phyloP scores from a whole-genome alignment of 768 basidiomycete genomes.

The Podaxis sp. region DNA sequence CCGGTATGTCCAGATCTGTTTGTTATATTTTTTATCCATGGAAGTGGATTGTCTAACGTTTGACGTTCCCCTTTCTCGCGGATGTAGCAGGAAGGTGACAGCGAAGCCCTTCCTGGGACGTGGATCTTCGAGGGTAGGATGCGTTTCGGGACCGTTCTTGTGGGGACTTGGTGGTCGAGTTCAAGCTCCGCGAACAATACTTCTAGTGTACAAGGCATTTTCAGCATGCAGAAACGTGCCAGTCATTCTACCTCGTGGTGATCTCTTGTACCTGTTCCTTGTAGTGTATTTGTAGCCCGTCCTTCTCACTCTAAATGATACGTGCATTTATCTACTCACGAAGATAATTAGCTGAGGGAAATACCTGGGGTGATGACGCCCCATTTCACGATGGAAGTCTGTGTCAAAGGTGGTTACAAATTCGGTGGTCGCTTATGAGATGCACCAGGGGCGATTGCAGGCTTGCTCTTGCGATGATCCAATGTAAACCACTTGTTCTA shows the following conservation, averaged over 20 bases:
- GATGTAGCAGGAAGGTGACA: conserved; percentile 36
- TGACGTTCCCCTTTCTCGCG: conserved; percentile 2
- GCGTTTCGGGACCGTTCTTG: conserved; percentile 41
- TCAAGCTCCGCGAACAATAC: conserved; percentile 1
- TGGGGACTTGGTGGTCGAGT: conserved; percentile 44
- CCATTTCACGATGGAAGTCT: neutral
- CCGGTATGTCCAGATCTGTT: conserved; percentile 39
- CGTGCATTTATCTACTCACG: neutral
- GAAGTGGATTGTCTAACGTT: neutral
- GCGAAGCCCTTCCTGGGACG: conserved; percentile 33
- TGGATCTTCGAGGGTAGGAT: conserved; percentile 60
- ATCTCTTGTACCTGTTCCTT: neutral
- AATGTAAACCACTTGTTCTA: neutral
- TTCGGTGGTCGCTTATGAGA: neutral
- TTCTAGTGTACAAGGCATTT: conserved; percentile 44
- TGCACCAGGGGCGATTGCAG: neutral
- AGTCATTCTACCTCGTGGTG: conserved; percentile 26
- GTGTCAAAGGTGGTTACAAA: neutral
- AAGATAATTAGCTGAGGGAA: neutral
- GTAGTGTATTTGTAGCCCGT: neutral
- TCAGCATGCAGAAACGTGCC: conserved; percentile 40
- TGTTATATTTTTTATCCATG: neutral
- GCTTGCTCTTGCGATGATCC: neutral
- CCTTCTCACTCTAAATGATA: neutral
- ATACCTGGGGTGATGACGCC: neutral